Percentiles rank a stretch among this genome's conserved stretches.
Evolutionary conservation across 345 rosid genomes (phyloP).

Genomic region (Punica granatum): DNA sequence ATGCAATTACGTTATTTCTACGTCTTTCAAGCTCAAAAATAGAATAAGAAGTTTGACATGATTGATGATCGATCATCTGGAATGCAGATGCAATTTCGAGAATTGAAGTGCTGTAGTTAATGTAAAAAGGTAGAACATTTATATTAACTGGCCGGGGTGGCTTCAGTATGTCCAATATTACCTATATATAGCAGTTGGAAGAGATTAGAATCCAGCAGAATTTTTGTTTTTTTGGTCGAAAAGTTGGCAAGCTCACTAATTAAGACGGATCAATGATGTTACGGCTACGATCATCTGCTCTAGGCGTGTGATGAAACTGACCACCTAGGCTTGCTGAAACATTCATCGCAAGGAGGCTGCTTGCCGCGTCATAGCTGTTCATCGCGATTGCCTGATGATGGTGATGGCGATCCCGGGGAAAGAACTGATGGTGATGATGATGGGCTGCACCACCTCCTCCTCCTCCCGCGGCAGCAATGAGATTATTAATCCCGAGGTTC

Average conservation of each 20-base stretch:
- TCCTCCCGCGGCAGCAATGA: slow-evolving; percentile 1
- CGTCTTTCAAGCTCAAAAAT: not conserved
- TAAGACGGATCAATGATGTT: slow-evolving; percentile 70
- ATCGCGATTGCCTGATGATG: slow-evolving; percentile 58
- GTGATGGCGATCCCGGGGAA: slow-evolving; percentile 56
- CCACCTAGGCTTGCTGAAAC: slow-evolving; percentile 52
- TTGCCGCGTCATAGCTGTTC: slow-evolving; percentile 42
- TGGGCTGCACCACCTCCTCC: slow-evolving; percentile 5
- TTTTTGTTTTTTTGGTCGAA: not conserved
- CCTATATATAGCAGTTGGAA: not conserved
- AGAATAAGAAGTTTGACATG: not conserved
- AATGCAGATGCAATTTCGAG: not conserved
- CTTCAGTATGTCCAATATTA: slow-evolving; percentile 1
- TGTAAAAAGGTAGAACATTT: not conserved
- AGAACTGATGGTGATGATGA: slow-evolving; percentile 62
- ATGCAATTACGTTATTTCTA: not conserved
- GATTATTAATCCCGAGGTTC: slow-evolving; percentile 40
- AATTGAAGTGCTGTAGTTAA: not conserved
- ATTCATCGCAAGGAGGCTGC: slow-evolving; percentile 60
- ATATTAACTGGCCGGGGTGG: not conserved
- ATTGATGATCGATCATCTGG: not conserved
- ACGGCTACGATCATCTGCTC: slow-evolving; percentile 71
- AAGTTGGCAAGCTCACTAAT: slow-evolving; percentile 2
- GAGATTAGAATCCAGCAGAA: not conserved
- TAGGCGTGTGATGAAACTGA: slow-evolving; percentile 66